Base-by-base conservation (phyloP, 148 eudicot species). In the Rheum nobile region DNA sequence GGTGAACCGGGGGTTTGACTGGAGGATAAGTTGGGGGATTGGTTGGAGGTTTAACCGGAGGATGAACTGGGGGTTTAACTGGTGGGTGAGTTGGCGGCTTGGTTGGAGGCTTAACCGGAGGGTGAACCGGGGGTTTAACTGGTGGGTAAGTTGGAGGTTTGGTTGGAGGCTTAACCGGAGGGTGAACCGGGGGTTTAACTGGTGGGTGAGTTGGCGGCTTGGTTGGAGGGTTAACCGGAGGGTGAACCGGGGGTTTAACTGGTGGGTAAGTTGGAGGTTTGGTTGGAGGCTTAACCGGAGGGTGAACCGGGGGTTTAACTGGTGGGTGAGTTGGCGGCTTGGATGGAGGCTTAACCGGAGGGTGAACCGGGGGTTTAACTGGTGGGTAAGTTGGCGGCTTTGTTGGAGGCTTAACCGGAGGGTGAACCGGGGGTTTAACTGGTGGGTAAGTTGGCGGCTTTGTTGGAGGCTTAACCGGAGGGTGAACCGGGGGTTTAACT, bases 231-330 rank as follows among this genome's bases (percentile, higher is more conserved):
- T 16, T 35, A 37, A 38, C 31, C 0, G 82, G 82, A 1, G 71
- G 68, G 4, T 17, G n/a, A 34, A 61, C 29, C 2, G 77, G 79
- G 0, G 77, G 76, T 17, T 38, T 21, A 10, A 44, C 28, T 0
- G 75, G 65, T 10, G 78, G 50, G 14, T 75, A 19, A 37, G 6
- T 8, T 6, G 46, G 46, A 1, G 72, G 72, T 22, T 81, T 82
- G 79, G 86, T 81, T 8, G 76, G 67, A 0, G 54, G 54, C n/a
- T n/a, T n/a, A n/a, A n/a, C n/a, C n/a, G 82, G 82, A 1, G 71
- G 68, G 4, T 17, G n/a, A 34, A 61, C 29, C 2, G 77, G 79
- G 0, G 77, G 76, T 17, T 38, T 21, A 10, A 44, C 28, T 0
- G 75, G 65, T 10, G 78, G 50, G 14, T 75, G n/a, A 37, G 6